Percentiles rank a stretch among this genome's conserved stretches.
Conservation (phyloP, 371 early-diverging fungal species). For the Smittium culicis region DNA sequence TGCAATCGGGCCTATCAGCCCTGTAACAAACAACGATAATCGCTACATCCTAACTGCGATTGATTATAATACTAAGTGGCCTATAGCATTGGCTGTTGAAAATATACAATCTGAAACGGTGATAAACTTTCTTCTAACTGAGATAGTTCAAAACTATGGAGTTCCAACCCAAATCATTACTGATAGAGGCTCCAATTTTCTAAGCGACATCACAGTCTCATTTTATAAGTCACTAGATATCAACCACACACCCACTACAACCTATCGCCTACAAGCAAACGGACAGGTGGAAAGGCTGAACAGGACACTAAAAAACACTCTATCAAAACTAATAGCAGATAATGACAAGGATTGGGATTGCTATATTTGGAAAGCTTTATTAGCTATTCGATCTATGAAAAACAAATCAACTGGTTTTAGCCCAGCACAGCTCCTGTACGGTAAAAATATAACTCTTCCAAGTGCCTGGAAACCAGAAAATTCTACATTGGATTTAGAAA, state of each 20-base stretch:
- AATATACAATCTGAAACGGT: not conserved
- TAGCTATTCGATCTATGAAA: constrained; percentile 1
- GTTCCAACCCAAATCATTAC: not conserved
- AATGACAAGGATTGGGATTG: not conserved
- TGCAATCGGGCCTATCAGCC: constrained; percentile 8
- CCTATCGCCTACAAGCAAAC: constrained; percentile 4
- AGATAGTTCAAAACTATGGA: not conserved
- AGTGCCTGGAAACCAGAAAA: not conserved
- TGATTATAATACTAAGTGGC: constrained; percentile 6
- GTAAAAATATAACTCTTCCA: not conserved
- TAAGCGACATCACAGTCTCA: not conserved
- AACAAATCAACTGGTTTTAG: not conserved
- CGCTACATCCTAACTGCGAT: constrained; percentile 8
- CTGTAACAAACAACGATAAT: not conserved
- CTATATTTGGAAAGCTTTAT: not conserved
- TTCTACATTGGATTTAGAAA: not conserved
- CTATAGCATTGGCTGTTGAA: not conserved
- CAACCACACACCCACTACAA: constrained; percentile 1
- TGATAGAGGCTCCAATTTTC: constrained; percentile 4
- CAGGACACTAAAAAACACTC: not conserved
- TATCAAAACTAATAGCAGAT: not conserved
- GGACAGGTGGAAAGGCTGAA: constrained; percentile 6
- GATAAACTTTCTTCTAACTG: not conserved
- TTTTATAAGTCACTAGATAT: not conserved
- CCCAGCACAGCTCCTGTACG: not conserved